Evolutionary conservation across 495 filamentous ascomycete genomes (phyloP).

Genomic region (Emericellopsis terricola): DNA sequence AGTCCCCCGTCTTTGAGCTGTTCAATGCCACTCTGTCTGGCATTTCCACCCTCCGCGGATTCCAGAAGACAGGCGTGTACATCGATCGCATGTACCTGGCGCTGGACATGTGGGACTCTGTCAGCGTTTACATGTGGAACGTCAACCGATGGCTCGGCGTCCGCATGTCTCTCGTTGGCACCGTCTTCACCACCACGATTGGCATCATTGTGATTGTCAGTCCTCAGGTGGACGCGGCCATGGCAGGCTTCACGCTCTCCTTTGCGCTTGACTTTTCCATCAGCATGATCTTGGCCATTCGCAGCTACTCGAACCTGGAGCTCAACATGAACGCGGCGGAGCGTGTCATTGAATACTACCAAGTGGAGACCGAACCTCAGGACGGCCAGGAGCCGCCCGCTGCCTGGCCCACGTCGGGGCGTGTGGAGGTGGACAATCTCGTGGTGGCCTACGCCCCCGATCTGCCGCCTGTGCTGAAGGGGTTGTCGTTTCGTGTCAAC

Average conservation of each 20-base stretch:
- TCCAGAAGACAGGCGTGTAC: conserved; percentile 43
- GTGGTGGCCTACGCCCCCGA: conserved; percentile 62
- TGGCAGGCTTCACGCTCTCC: conserved; percentile 62
- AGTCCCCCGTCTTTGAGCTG: conserved; percentile 62
- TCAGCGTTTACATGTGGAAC: conserved; percentile 49
- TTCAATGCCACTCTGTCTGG: conserved; percentile 55
- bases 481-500: conserved; percentile 49
- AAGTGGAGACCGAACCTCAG: conserved; percentile 49
- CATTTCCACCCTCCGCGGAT: conserved; percentile 59
- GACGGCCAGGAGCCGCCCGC: conserved; percentile 45
- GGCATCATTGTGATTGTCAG: conserved; percentile 44
- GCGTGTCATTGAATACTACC: conserved; percentile 64
- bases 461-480: conserved; percentile 58
- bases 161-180: conserved; percentile 51
- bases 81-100: conserved; percentile 44
- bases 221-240: conserved; percentile 46
- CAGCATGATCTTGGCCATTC: conserved; percentile 39
- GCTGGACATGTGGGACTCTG: conserved; percentile 43
- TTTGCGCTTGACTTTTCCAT: conserved; percentile 36
- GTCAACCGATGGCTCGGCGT: conserved; percentile 62
- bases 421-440: conserved; percentile 53
- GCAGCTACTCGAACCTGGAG: conserved; percentile 47
- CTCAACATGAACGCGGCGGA: conserved; percentile 76
- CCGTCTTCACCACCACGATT: conserved; percentile 47
- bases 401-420: conserved; percentile 63